Evolutionary conservation across 2,329 filamentous ascomycete species (phyloP), one percentile per base, ranked within the genome.

Genomic region (Pseudogymnoascus sp.): DNA sequence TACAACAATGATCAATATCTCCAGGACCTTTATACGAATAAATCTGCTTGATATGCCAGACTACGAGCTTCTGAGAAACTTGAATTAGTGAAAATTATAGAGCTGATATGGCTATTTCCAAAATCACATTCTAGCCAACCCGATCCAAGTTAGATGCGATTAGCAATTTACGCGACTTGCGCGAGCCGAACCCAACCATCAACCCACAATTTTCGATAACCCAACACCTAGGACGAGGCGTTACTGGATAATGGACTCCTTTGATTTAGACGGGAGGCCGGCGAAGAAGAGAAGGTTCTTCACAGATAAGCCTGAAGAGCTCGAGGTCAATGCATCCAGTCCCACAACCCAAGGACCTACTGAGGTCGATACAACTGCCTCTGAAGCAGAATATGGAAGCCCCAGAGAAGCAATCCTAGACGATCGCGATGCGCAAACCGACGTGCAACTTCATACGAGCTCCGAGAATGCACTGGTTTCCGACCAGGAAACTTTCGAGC

Each of bases 401-500:
- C 50, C 50, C 11, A 56, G 16, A 21, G 16, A n/a, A 35, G 29
- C 50, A 21, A 14, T 21, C 21, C 5, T 56, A 35, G 50, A 33
- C 16, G 50, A 56, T 6, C 29, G 24, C 50, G 50, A 56, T 56
- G 26, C 50, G 37, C 29, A 42, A 29, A 24, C 53, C 42, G 19
- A 13, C 21, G n/a, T 24, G 68, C 73, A 2, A 65, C 73, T 0
- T 64, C 77, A 29, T 72, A 73, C 0, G 47, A 64, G 21, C 29
- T 56, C 50, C 16, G 50, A 56, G 29, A 56, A 4, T 3, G n/a
- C 29, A 56, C n/a, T 21, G 16, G 67, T 63, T 5, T 88, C 89
- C 65, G 83, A 88, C 67, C 76, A 80, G 63, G 78, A 78, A 33
- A 79, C 77, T 0, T 86, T 89, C 62, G 81, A 87, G 69, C 77